Percentiles rank a stretch among this genome's conserved stretches.
Conservation (phyloP, 2,329 filamentous ascomycete species). For the Alternaria gansuensis region DNA sequence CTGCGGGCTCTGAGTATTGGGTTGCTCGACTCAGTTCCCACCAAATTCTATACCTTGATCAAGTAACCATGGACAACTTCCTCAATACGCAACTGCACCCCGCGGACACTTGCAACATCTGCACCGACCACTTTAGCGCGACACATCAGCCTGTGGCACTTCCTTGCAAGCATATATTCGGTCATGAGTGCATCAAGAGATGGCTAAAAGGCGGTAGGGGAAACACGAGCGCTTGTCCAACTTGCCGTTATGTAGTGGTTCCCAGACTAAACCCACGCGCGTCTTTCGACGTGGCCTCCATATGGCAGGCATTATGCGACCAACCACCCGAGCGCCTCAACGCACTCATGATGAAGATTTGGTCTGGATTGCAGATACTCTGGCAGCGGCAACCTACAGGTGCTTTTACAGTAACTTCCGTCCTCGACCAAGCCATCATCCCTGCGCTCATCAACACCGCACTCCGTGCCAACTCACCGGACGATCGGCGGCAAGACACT, state of each 20-base stretch:
- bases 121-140: slow-evolving; percentile 38
- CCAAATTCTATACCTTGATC: background rate
- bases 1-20: background rate
- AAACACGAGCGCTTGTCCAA: slow-evolving; percentile 40
- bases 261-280: slow-evolving; percentile 18
- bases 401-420: slow-evolving; percentile 31
- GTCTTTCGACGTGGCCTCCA: slow-evolving; percentile 32
- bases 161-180: slow-evolving; percentile 46
- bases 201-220: slow-evolving; percentile 40
- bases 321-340: slow-evolving; percentile 32
- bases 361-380: slow-evolving; percentile 31
- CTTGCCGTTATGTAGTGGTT: slow-evolving; percentile 38
- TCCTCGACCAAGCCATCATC: slow-evolving; percentile 34
- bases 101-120: slow-evolving; percentile 41
- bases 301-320: slow-evolving; percentile 42
- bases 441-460: slow-evolving; percentile 32
- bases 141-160: slow-evolving; percentile 43
- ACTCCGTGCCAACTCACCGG: background rate
- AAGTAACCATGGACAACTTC: slow-evolving; percentile 36
- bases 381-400: slow-evolving; percentile 30
- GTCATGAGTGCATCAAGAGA: slow-evolving; percentile 40
- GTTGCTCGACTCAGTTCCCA: background rate
- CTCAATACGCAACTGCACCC: slow-evolving; percentile 39
- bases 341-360: slow-evolving; percentile 31
- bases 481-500: slow-evolving; percentile 12